These are phyloP conservation scores for Fomitopsis pulvina DNA, from an alignment of 768 basidiomycete species.

Conservation along the genomic window DNA sequence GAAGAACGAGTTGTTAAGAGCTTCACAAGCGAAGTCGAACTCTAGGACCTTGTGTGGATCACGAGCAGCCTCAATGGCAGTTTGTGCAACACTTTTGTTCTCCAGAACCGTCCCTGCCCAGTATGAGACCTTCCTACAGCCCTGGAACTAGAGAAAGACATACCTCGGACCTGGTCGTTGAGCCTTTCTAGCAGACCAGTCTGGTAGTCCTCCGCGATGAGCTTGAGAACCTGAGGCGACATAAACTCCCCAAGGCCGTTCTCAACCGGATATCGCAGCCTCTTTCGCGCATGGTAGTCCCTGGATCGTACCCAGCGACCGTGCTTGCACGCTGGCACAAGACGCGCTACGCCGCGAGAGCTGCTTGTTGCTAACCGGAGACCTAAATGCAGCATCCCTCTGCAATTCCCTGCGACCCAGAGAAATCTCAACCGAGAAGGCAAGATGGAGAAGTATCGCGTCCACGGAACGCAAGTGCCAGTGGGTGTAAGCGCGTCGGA, in stretches of 20 bases:
- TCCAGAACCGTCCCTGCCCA: constrained; percentile 30
- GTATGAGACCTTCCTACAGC: not conserved
- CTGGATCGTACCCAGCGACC: constrained; percentile 21
- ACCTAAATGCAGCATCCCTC: constrained; percentile 13
- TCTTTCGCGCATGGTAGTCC: constrained; percentile 42
- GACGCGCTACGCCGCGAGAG: constrained; percentile 10
- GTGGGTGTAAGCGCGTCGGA: constrained; percentile 12
- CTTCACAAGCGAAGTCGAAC: constrained; percentile 89
- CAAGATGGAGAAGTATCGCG: too few relatives aligned
- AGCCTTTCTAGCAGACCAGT: constrained; percentile 74
- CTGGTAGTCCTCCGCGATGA: constrained; percentile 79
- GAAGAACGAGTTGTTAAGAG: constrained; percentile 95
- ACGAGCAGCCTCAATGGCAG: constrained; percentile 60
- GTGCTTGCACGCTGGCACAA: constrained; percentile 7
- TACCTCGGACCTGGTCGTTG: constrained; percentile 71
- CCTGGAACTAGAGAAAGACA: constrained; percentile 1
- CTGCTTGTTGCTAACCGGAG: constrained; percentile 12
- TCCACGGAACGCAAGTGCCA: not conserved
- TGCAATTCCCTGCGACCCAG: too few relatives aligned
- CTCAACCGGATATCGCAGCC: constrained; percentile 60
- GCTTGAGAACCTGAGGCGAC: constrained; percentile 62
- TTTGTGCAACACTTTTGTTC: constrained; percentile 57
- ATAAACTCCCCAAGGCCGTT: constrained; percentile 76
- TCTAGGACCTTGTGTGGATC: constrained; percentile 54
- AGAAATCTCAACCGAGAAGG: too few relatives aligned